Evolutionary conservation across 768 basidiomycete genomes (phyloP).

Genomic region (Mycena maculata): DNA sequence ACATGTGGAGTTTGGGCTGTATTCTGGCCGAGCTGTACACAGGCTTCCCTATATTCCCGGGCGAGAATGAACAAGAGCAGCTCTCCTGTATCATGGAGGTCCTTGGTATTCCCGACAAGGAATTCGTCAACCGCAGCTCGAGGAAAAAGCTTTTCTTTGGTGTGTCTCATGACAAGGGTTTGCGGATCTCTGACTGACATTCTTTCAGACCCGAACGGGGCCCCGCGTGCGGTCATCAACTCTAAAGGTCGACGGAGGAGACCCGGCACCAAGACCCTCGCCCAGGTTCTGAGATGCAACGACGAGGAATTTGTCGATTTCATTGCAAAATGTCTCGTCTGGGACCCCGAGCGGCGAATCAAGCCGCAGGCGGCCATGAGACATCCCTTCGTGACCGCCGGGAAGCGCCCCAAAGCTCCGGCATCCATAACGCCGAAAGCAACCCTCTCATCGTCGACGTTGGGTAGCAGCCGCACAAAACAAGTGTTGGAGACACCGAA

Average conservation of each 20-base stretch:
- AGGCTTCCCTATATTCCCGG: constrained; percentile 98
- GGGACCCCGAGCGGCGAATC: constrained; percentile 96
- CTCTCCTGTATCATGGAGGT: constrained; percentile 99
- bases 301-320: constrained; percentile 98
- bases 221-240: constrained; percentile 93
- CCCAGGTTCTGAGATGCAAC: constrained; percentile 89
- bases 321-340: constrained; percentile 94
- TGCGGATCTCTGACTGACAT: constrained; percentile 25
- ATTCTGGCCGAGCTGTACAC: constrained; percentile 98
- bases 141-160: constrained; percentile 97
- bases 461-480: constrained; percentile 66
- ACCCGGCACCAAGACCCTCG: constrained; percentile 90
- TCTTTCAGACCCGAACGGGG: constrained; percentile 86
- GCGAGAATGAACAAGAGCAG: constrained; percentile 99
- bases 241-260: constrained; percentile 94
- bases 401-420: constrained; percentile 64
- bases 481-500: constrained; percentile 78
- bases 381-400: constrained; percentile 86
- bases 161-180: constrained; percentile 49
- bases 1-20: constrained; percentile 99
- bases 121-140: constrained; percentile 93
- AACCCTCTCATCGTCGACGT: constrained; percentile 67
- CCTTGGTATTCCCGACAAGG: constrained; percentile 93
- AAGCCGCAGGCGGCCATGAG: constrained; percentile 94
- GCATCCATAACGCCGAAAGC: constrained; percentile 61